phyloP scores from a whole-genome alignment of 2,329 filamentous ascomycete species.

The Fusarium nanum region DNA sequence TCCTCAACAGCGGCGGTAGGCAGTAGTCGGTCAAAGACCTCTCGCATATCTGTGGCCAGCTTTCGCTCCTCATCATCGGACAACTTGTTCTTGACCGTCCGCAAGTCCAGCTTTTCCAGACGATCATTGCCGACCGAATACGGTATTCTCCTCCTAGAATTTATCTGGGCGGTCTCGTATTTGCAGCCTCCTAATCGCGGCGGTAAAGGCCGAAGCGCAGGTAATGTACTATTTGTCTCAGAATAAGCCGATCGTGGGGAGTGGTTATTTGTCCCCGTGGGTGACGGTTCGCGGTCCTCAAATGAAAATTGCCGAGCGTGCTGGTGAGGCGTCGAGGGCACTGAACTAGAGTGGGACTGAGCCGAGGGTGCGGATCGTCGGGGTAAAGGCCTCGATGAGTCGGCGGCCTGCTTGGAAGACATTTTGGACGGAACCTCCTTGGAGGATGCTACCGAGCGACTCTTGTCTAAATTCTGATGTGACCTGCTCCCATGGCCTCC shows the following conservation, averaged over 20 bases:
- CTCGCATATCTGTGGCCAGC: constrained; percentile 83
- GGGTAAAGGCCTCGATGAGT: constrained; percentile 49
- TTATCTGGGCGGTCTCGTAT: constrained; percentile 87
- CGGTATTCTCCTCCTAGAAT: constrained; percentile 86
- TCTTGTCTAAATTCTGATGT: constrained; percentile 67
- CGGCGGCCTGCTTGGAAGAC: constrained; percentile 57
- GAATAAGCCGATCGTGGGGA: constrained; percentile 92
- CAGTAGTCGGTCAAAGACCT: constrained; percentile 85
- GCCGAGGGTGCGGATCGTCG: constrained; percentile 48
- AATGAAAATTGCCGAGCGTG: constrained; percentile 85
- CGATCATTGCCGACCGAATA: constrained; percentile 88
- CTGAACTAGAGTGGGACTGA: constrained; percentile 79
- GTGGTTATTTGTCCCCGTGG: constrained; percentile 78
- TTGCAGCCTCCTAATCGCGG: constrained; percentile 75
- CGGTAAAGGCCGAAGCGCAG: constrained; percentile 74
- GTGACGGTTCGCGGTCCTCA: constrained; percentile 82
- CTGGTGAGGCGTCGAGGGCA: constrained; percentile 93
- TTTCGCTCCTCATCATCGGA: constrained; percentile 78
- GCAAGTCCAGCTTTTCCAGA: constrained; percentile 76
- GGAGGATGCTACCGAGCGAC: constrained; percentile 70
- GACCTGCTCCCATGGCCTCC: constrained; percentile 75
- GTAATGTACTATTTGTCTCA: constrained; percentile 81
- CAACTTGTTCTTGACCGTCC: constrained; percentile 78
- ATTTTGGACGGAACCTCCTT: constrained; percentile 66
- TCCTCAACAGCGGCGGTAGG: constrained; percentile 83